These are phyloP conservation scores for Termitomyces sp. DNA, from an alignment of 768 basidiomycete species.

Conservation along the genomic window DNA sequence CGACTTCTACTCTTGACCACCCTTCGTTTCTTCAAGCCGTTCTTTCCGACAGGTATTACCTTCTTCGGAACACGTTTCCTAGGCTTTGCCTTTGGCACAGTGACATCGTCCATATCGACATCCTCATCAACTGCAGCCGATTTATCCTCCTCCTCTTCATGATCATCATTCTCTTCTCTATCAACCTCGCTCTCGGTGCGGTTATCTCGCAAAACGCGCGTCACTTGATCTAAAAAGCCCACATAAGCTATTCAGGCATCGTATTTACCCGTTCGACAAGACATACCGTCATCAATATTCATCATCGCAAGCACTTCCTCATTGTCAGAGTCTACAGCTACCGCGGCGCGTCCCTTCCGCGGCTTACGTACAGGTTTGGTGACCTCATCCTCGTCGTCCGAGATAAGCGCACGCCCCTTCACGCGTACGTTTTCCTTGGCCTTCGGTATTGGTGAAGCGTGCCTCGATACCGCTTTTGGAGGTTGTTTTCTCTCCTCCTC, in stretches of 20 bases:
- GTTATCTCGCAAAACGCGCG: slow-evolving; percentile 20
- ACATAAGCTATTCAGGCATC: background rate
- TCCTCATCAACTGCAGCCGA: slow-evolving; percentile 26
- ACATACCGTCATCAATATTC: slow-evolving; percentile 73
- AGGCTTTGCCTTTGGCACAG: slow-evolving; percentile 27
- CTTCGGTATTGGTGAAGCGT: background rate
- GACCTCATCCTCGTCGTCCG: slow-evolving; percentile 58
- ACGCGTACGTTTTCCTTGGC: slow-evolving; percentile 27
- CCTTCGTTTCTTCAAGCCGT: slow-evolving; percentile 73
- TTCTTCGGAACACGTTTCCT: slow-evolving; percentile 50
- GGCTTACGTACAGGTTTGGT: slow-evolving; percentile 29
- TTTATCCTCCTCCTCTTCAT: slow-evolving; percentile 24
- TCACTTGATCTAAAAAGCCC: slow-evolving; percentile 26
- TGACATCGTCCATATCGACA: slow-evolving; percentile 34
- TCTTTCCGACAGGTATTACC: slow-evolving; percentile 67
- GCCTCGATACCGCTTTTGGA: slow-evolving; percentile 4
- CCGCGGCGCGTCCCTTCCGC: slow-evolving; percentile 23
- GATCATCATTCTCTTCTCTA: slow-evolving; percentile 18
- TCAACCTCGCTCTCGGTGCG: slow-evolving; percentile 5
- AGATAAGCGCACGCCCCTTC: slow-evolving; percentile 47
- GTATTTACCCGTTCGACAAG: background rate
- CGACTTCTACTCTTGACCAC: slow-evolving; percentile 54
- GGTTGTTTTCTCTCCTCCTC: slow-evolving; percentile 17
- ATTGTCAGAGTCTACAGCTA: slow-evolving; percentile 31
- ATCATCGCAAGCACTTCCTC: slow-evolving; percentile 60